Evolutionary conservation across 78 protist genomes (phyloP).

Genomic region (Tieghemostelium lacteum): DNA sequence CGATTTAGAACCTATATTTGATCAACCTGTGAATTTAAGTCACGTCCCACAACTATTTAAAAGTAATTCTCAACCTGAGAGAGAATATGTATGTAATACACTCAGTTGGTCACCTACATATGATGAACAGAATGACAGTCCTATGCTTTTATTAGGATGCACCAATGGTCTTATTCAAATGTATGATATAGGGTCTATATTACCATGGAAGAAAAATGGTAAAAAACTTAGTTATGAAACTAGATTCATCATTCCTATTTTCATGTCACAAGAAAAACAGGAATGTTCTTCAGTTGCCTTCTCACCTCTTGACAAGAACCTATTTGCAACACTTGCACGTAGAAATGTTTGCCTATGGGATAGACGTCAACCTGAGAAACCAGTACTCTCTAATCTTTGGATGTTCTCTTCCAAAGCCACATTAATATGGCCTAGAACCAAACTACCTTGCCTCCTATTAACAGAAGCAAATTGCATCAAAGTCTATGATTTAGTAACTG

Average conservation of each 20-base stretch:
- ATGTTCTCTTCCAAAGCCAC: not conserved
- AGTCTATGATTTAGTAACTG: not conserved
- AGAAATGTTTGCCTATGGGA: conserved; percentile 23
- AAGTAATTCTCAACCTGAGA: not conserved
- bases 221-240: conserved; percentile 1
- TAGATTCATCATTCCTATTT: not conserved
- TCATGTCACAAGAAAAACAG: not conserved
- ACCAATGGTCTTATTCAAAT: conserved; percentile 7
- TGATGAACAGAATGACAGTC: too few relatives aligned
- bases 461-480: not conserved
- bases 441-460: not conserved
- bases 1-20: conserved; percentile 9
- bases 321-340: not conserved
- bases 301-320: conserved; percentile 24
- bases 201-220: not conserved
- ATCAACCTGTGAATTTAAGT: conserved; percentile 15
- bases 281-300: not conserved
- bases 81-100: not conserved
- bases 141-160: conserved; percentile 21
- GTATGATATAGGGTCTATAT: not conserved
- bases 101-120: not conserved
- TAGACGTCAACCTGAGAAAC: not conserved
- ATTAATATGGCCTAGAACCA: conserved; percentile 31
- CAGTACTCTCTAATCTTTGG: not conserved
- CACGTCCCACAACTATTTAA: not conserved